Base-by-base conservation (phyloP, 495 filamentous ascomycete genomes). In the Viridothelium virens region DNA sequence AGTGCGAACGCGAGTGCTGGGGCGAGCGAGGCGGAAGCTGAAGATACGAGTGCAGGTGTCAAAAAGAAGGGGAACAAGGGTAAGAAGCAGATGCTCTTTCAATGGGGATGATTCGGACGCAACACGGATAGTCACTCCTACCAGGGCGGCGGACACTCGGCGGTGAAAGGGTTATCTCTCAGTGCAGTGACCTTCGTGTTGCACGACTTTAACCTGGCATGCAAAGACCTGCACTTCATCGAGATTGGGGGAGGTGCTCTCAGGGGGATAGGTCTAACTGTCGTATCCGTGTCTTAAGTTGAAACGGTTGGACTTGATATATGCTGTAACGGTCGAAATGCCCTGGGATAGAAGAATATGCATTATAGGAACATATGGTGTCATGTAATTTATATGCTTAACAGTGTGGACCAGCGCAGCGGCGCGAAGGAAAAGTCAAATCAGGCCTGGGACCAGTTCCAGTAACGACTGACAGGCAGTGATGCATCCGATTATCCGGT, bases 41-140 rank as follows among this genome's bases (percentile, higher is more conserved):
- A 67, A 6, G 77, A 71, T 50, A 71, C 62, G 14, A 72, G 67
- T 12, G 72, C 72, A 11, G 82, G 37, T 31, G 66, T 62, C 0
- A 90, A 89, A 75, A 87, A 85, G 76, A 89, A 89, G 65, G 87
- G 88, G 16, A 91, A 87, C 67, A 87, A 90, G 77, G 86, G 84
- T 68, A 89, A 91, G 75, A 93, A 93, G 78, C 88, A 93, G 77
- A 86, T 89, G 3, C 75, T 92, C 63, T 83, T 86, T 63, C 79
- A 84, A 36, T 77, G 74, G 71, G 77, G 77, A 33, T 78, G 50
- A 73, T 11, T 18, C 46, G 31, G 48, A 34, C n/a, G 46, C 63
- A 34, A 59, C 31, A 10, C 18, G 53, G 53, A 59, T 3, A 7
- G 11, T 59, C 5, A 59, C 25, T 59, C 53, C 7, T 59, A 18